Evolutionary conservation across 257 asterid genomes (phyloP).

Genomic region (Nicotiana noctiflora): DNA sequence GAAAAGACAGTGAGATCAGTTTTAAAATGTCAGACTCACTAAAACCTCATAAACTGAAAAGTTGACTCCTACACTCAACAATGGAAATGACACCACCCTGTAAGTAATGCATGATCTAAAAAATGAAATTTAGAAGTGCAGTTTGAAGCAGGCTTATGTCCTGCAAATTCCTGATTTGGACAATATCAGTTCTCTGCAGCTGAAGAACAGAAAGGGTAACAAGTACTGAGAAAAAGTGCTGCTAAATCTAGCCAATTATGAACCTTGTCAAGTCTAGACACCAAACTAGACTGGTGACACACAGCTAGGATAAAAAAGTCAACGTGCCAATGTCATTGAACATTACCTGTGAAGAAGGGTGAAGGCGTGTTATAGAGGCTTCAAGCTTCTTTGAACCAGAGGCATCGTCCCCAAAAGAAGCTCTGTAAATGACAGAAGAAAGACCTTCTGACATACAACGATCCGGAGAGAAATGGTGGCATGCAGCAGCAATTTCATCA

Average conservation of each 20-base stretch:
- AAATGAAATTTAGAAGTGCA: not conserved
- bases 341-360: slow-evolving; percentile 66
- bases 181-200: not conserved
- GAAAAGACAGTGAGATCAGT: not conserved
- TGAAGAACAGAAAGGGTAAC: not conserved
- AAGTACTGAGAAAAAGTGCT: not conserved
- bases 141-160: not conserved
- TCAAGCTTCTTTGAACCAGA: slow-evolving; percentile 58
- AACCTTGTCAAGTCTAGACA: not conserved
- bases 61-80: not conserved
- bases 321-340: not conserved
- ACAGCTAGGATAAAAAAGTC: not conserved
- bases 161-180: not conserved
- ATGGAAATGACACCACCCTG: not conserved
- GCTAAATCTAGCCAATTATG: not conserved
- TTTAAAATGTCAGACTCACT: not conserved
- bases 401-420: slow-evolving; percentile 65
- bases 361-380: slow-evolving; percentile 78
- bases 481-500: slow-evolving; percentile 78
- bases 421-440: slow-evolving; percentile 78
- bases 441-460: slow-evolving; percentile 82
- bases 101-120: not conserved
- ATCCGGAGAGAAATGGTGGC: slow-evolving; percentile 87
- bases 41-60: not conserved
- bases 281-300: not conserved